Evolutionary conservation across 2,329 filamentous ascomycete species (phyloP).

Genomic region (Fusarium hostae): DNA sequence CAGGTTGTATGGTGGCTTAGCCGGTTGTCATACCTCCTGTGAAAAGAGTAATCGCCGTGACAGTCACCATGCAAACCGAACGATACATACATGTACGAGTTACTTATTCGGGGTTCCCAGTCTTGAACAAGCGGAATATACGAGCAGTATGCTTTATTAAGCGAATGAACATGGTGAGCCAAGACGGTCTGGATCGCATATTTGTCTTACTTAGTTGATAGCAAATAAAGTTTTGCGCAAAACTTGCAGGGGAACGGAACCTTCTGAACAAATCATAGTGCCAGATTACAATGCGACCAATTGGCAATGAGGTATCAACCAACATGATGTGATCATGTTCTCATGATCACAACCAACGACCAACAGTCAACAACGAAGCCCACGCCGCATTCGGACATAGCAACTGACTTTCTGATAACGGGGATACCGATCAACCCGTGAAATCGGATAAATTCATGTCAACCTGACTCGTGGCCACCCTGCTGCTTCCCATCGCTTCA

Average conservation of each 20-base stretch:
- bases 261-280: not conserved
- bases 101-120: not conserved
- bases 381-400: not conserved
- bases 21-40: not conserved
- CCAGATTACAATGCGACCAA: not conserved
- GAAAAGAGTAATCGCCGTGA: not conserved
- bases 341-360: not conserved
- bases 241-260: not conserved
- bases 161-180: not conserved
- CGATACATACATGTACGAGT: not conserved
- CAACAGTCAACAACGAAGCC: not conserved
- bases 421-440: not conserved
- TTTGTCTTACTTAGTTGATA: not conserved
- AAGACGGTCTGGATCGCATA: not conserved
- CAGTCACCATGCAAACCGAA: fast-evolving
- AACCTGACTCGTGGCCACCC: not conserved
- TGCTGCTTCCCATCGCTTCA: no score
- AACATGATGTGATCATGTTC: not conserved
- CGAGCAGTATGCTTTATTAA: not conserved
- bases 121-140: not conserved
- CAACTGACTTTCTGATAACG: not conserved
- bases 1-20: not conserved
- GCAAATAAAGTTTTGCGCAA: not conserved
- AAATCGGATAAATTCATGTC: not conserved
- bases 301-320: not conserved